Base-by-base conservation (phyloP, 139 green algal genomes). In the Tetradesmus obliquus region DNA sequence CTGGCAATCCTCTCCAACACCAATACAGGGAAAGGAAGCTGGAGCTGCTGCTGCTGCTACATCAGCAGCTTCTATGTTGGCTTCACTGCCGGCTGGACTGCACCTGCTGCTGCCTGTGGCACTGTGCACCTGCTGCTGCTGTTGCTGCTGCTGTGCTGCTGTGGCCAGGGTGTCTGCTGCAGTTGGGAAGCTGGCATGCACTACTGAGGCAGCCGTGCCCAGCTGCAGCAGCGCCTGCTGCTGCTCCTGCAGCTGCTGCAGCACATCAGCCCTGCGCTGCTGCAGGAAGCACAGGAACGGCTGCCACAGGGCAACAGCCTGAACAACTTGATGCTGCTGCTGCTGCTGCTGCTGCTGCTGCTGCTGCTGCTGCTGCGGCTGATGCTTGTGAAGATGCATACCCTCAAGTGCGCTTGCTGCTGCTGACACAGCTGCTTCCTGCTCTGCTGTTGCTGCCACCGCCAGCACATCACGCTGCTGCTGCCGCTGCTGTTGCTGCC, bases 211-310 rank as follows among this genome's bases (percentile, higher is more conserved):
- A 45, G 71, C 72, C 55, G 54, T 66, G 12, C 86, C 86, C 22
- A 74, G 71, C 15, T 54, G 54, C 19, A 57, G 9, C 20, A 83
- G 72, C 22, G 62, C 71, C 13, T 57, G 66, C 86, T 84, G 53
- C 22, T 90, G 71, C 55, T 60, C 6, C 58, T 17, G 15, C 51
- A 90, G 55, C 76, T 91, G 55, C n/a, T 91, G 55, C 54, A 91
- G 76, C 51, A 91, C n/a, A 45, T 86, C 76, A 53, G 74, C n/a
- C 69, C 74, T 85, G n/a, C 87, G 13, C 5, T 86, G 87, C 54
- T 86, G 55, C 22, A 91, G 74, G 72, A 80, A 85, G 55, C 86
- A 76, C 54, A 86, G 20, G 19, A 90, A 90, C 0, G 86, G 86
- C 86, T 58, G 79, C 86, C 86, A 90, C 9, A 32, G 32, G 22